Conservation (phyloP, 140 eudicot genomes). For the Flaveria floridana region DNA sequence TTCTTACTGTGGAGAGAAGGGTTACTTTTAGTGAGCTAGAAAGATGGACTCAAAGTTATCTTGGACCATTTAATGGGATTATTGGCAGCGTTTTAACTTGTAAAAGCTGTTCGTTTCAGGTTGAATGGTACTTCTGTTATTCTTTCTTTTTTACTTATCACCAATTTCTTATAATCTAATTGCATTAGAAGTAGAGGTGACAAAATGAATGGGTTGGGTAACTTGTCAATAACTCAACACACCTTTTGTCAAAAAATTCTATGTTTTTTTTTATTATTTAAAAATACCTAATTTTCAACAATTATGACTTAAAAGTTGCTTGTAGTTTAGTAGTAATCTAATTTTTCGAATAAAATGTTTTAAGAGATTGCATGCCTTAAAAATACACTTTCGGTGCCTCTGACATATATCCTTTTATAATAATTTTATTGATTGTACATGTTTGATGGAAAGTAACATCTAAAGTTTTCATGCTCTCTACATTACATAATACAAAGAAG, state of each 20-base stretch:
- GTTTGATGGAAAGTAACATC: too few relatives aligned
- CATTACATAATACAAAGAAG: not conserved
- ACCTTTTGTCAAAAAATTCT: too few relatives aligned
- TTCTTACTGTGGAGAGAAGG: slow-evolving; percentile 40
- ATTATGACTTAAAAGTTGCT: too few relatives aligned
- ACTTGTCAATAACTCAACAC: too few relatives aligned
- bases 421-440: not conserved
- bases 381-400: not conserved
- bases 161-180: not conserved
- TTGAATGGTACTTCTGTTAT: slow-evolving; percentile 65
- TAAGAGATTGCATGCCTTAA: not conserved
- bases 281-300: too few relatives aligned
- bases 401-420: not conserved
- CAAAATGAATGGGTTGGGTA: not conserved
- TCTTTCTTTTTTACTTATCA: slow-evolving; percentile 18
- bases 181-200: slow-evolving; percentile 8
- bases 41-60: slow-evolving; percentile 68
- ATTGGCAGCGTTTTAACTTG: slow-evolving; percentile 75
- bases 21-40: slow-evolving; percentile 41
- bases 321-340: too few relatives aligned
- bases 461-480: not conserved
- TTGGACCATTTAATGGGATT: slow-evolving; percentile 93
- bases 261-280: too few relatives aligned
- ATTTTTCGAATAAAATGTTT: too few relatives aligned
- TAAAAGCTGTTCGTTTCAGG: slow-evolving; percentile 92